Evolutionary conservation across 805 yeast species (phyloP).

Genomic region (Alloascoidea hylecoeti): DNA sequence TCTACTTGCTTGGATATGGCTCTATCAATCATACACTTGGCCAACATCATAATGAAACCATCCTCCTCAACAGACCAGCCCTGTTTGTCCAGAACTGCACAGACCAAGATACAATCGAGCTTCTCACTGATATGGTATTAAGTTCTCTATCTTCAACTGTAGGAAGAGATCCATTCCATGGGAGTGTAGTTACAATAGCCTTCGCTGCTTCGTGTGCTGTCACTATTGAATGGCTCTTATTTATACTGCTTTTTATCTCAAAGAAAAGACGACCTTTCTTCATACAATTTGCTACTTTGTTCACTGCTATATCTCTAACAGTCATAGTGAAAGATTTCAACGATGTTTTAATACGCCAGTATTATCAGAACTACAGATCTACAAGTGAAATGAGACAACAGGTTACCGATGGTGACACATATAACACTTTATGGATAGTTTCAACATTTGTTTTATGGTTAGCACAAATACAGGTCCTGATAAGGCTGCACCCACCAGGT

Average conservation of each 20-base stretch:
- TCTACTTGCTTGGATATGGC: no score
- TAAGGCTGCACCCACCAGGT: slow-evolving; percentile 21
- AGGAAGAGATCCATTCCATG: neutral
- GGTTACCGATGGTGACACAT: slow-evolving; percentile 23
- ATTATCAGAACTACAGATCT: slow-evolving; percentile 37
- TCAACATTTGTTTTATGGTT: slow-evolving; percentile 29
- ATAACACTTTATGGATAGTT: slow-evolving; percentile 25
- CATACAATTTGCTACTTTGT: slow-evolving; percentile 41
- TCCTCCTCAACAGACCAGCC: neutral
- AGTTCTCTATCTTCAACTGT: neutral
- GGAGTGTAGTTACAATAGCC: slow-evolving; percentile 15
- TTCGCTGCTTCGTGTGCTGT: slow-evolving; percentile 42
- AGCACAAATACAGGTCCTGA: slow-evolving; percentile 41
- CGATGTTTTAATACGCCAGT: slow-evolving; percentile 32
- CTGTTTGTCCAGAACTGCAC: neutral
- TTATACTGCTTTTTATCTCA: slow-evolving; percentile 38
- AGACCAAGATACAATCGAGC: neutral
- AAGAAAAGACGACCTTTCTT: slow-evolving; percentile 43
- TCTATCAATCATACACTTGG: no score
- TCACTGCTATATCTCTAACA: slow-evolving; percentile 40
- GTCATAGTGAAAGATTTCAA: slow-evolving; percentile 33
- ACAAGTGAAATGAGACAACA: slow-evolving; percentile 22
- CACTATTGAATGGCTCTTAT: slow-evolving; percentile 59
- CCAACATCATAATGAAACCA: no score
- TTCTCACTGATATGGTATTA: neutral